Evolutionary conservation across 495 filamentous ascomycete species (phyloP).

Genomic region (Neurospora sublineolata): DNA sequence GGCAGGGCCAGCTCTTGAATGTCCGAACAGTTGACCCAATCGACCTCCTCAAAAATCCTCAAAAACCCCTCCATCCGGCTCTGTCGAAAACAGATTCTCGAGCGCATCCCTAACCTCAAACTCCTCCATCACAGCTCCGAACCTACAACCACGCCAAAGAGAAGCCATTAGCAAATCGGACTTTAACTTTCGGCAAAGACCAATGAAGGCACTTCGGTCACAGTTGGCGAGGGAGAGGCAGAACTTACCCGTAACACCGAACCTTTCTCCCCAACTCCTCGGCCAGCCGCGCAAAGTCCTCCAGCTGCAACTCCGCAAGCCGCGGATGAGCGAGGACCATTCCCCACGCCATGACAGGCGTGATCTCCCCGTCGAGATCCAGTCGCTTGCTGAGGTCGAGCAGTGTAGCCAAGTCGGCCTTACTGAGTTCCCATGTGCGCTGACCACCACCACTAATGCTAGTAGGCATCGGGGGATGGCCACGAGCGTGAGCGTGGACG

Average conservation of each 20-base stretch:
- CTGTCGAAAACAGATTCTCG: constrained; percentile 55
- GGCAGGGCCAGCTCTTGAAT: background rate
- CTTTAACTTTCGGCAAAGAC: background rate
- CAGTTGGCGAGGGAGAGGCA: background rate
- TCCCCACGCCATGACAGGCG: constrained; percentile 92
- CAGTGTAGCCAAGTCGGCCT: constrained; percentile 63
- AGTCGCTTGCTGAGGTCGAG: constrained; percentile 75
- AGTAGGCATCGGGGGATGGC: background rate
- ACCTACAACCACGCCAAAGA: constrained; percentile 33
- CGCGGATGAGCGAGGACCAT: constrained; percentile 62
- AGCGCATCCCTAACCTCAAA: constrained; percentile 85
- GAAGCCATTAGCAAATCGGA: constrained; percentile 6
- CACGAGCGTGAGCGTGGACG: background rate
- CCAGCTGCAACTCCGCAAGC: constrained; percentile 47
- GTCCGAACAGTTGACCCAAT: background rate
- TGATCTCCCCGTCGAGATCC: constrained; percentile 84
- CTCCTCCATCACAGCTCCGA: constrained; percentile 78
- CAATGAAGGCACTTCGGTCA: background rate
- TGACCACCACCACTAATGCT: constrained; percentile 16
- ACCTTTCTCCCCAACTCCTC: constrained; percentile 68
- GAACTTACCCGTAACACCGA: constrained; percentile 82
- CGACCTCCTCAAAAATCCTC: background rate
- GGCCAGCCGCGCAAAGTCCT: constrained; percentile 63
- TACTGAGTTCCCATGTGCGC: constrained; percentile 59
- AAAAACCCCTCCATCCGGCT: constrained; percentile 31